Percentiles rank a stretch among this genome's conserved stretches.
Evolutionary conservation across 306 rosid genomes (phyloP).

Genomic region (Ochetophila trinervis): DNA sequence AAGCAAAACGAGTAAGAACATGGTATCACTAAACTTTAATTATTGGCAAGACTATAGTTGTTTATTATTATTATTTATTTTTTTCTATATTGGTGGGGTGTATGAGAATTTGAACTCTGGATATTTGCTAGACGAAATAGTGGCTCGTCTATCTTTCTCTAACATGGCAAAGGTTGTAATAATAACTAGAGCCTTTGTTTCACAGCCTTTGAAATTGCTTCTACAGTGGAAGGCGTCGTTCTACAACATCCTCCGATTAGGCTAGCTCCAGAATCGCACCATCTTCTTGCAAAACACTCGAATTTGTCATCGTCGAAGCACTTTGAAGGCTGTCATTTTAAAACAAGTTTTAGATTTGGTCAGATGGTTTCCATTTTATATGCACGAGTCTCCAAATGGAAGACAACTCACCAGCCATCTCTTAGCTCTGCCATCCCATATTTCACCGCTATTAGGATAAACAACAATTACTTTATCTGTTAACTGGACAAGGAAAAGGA

Average conservation of each 20-base stretch:
- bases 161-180: neutral
- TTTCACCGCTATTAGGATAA: conserved; percentile 85
- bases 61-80: no score
- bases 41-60: no score
- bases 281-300: conserved; percentile 47
- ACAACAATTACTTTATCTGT: conserved; percentile 70
- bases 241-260: conserved; percentile 90
- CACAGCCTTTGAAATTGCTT: conserved; percentile 53
- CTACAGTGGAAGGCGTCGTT: conserved; percentile 73
- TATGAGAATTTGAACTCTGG: no score
- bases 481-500: conserved; percentile 42
- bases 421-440: conserved; percentile 87
- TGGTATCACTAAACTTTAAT: no score
- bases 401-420: conserved; percentile 68
- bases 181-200: conserved; percentile 20
- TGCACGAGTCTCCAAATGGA: neutral
- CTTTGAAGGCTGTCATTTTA: conserved; percentile 65
- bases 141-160: no score
- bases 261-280: conserved; percentile 78
- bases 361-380: neutral
- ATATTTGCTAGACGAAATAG: neutral
- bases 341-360: conserved; percentile 12
- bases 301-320: conserved; percentile 60
- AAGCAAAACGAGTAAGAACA: no score
- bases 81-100: no score